Conservation (phyloP, 768 basidiomycete genomes). For the Fomitopsis serialis region DNA sequence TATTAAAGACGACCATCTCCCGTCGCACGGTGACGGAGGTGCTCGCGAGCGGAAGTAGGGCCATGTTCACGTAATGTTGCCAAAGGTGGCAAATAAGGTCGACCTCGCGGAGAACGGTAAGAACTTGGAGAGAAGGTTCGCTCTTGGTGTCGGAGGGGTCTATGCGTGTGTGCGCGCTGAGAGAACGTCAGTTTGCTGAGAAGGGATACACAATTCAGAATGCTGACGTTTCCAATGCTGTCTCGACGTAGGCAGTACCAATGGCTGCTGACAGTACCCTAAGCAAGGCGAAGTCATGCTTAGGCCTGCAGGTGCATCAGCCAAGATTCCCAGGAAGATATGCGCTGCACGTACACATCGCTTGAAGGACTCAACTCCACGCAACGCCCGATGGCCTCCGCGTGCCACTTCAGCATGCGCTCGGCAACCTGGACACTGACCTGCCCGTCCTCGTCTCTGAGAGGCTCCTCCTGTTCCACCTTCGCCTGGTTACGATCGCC, state of each 20-base stretch:
- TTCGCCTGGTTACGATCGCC: constrained; percentile 12
- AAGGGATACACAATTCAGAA: neutral
- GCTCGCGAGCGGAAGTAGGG: constrained; percentile 80
- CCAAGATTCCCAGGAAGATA: neutral
- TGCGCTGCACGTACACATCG: constrained; percentile 65
- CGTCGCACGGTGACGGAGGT: constrained; percentile 83
- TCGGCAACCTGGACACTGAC: constrained; percentile 75
- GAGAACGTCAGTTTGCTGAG: constrained; percentile 6
- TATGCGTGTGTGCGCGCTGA: constrained; percentile 64
- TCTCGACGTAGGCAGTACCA: constrained; percentile 78
- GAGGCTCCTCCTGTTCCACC: constrained; percentile 54
- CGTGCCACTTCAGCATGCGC: constrained; percentile 95
- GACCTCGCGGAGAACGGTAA: constrained; percentile 61
- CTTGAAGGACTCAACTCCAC: constrained; percentile 79
- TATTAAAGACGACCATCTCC: constrained; percentile 92
- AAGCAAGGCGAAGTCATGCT: constrained; percentile 80
- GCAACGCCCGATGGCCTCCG: constrained; percentile 91
- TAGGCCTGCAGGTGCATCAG: constrained; percentile 48
- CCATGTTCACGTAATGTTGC: constrained; percentile 94
- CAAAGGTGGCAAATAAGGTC: constrained; percentile 93
- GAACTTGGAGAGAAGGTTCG: constrained; percentile 73
- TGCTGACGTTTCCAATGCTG: constrained; percentile 86
- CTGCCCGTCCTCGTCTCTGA: constrained; percentile 77
- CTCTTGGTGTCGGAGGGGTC: constrained; percentile 69
- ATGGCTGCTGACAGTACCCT: constrained; percentile 85